phyloP scores from a whole-genome alignment of 1,284 basidiomycete species.

The Rhizopogon hawkerae region DNA sequence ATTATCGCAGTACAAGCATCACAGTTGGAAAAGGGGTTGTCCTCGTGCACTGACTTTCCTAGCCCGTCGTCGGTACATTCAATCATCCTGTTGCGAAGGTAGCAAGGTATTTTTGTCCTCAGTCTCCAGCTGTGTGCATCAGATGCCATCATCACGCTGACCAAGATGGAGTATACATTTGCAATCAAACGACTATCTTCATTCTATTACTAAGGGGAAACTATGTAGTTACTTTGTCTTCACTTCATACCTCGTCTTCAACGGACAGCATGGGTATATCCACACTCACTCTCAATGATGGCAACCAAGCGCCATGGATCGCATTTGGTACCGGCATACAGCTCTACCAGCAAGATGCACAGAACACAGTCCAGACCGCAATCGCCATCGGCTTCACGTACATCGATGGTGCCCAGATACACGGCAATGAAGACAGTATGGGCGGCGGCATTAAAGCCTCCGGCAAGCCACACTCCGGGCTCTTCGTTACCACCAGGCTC shows the following conservation, averaged over 20 bases:
- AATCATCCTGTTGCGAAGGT: no score
- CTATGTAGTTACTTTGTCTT: not conserved
- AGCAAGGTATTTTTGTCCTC: no score
- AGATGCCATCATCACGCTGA: no score
- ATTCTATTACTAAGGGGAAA: no score
- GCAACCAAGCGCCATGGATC: conserved; percentile 30
- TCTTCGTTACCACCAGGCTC: conserved; percentile 40
- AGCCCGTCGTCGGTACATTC: no score
- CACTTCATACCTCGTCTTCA: not conserved
- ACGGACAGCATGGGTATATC: not conserved
- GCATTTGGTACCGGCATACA: conserved; percentile 34
- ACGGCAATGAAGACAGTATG: not conserved
- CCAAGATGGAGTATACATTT: no score
- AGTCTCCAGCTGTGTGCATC: no score
- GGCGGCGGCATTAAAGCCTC: not conserved
- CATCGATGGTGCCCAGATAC: not conserved
- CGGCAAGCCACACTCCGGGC: not conserved
- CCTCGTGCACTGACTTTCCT: no score
- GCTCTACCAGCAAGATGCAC: conserved; percentile 4
- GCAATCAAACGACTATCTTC: no score
- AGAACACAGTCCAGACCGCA: conserved; percentile 9
- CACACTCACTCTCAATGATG: conserved; percentile 28
- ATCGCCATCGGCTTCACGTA: not conserved
- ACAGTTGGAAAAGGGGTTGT: no score
- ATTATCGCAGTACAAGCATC: no score